phyloP scores from a whole-genome alignment of 2,329 filamentous ascomycete genomes.

The Fusarium incarnatum region DNA sequence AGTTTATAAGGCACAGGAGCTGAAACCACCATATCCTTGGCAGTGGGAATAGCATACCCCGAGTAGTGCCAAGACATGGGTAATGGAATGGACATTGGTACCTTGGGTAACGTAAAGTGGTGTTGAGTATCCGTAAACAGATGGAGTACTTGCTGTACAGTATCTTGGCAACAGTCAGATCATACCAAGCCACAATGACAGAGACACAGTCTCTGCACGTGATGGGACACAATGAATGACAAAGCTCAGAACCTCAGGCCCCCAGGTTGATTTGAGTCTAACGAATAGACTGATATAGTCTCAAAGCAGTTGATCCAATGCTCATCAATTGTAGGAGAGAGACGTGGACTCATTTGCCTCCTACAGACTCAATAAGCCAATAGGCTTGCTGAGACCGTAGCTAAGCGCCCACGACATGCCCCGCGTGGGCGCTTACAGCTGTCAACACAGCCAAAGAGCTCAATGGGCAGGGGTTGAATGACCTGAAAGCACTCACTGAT shows the following conservation, averaged over 20 bases:
- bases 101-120: constrained; percentile 13
- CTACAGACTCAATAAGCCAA: constrained; percentile 20
- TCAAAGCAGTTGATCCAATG: constrained; percentile 1
- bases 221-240: not conserved
- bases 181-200: not conserved
- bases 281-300: not conserved
- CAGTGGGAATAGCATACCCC: constrained; percentile 4
- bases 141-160: not conserved
- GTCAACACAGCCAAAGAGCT: constrained; percentile 13
- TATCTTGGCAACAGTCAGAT: not conserved
- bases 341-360: constrained; percentile 24
- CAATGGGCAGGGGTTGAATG: constrained; percentile 9
- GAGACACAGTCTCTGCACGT: constrained; percentile 10
- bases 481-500: constrained; percentile 23
- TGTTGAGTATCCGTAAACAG: constrained; percentile 1
- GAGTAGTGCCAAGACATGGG: constrained; percentile 12
- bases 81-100: constrained; percentile 27
- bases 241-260: not conserved
- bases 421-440: constrained; percentile 37
- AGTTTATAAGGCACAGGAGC: constrained; percentile 1
- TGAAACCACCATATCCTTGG: constrained; percentile 19
- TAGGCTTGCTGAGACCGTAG: constrained; percentile 8
- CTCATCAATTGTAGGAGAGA: constrained; percentile 27
- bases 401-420: constrained; percentile 30
- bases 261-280: not conserved